Evolutionary conservation across 2,329 filamentous ascomycete genomes (phyloP).

Genomic region (Sarocladium strictum): DNA sequence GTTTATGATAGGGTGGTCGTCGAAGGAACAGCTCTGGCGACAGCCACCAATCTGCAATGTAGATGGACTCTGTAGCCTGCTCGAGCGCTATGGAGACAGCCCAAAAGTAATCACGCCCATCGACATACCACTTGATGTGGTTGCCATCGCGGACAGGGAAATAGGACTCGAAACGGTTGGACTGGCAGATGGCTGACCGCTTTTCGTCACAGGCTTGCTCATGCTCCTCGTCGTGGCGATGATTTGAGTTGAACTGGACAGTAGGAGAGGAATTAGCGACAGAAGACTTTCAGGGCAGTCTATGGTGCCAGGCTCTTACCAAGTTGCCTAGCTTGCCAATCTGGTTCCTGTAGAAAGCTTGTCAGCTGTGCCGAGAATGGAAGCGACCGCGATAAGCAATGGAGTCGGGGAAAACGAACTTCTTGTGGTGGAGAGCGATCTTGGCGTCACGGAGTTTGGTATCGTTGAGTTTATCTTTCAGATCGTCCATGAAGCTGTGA

Average conservation of each 20-base stretch:
- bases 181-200: constrained; percentile 62
- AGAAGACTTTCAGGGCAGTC: no score
- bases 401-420: constrained; percentile 32
- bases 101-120: constrained; percentile 93
- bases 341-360: constrained; percentile 34
- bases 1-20: constrained; percentile 73
- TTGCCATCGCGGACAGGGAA: constrained; percentile 84
- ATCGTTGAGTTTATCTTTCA: constrained; percentile 51
- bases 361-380: neutral
- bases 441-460: constrained; percentile 53
- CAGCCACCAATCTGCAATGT: constrained; percentile 96
- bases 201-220: constrained; percentile 80
- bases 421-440: constrained; percentile 51
- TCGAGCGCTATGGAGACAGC: constrained; percentile 88
- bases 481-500: constrained; percentile 32
- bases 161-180: constrained; percentile 82
- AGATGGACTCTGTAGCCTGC: constrained; percentile 84
- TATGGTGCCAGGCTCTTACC: constrained; percentile 34
- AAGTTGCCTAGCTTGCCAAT: constrained; percentile 59
- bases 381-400: neutral
- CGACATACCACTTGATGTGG: constrained; percentile 93
- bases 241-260: constrained; percentile 70
- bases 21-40: constrained; percentile 83
- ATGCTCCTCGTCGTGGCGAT: constrained; percentile 90
- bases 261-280: no score